These are phyloP conservation scores for Pestalotiopsis sp. DNA, from an alignment of 2,329 filamentous ascomycete species.

Conservation along the genomic window DNA sequence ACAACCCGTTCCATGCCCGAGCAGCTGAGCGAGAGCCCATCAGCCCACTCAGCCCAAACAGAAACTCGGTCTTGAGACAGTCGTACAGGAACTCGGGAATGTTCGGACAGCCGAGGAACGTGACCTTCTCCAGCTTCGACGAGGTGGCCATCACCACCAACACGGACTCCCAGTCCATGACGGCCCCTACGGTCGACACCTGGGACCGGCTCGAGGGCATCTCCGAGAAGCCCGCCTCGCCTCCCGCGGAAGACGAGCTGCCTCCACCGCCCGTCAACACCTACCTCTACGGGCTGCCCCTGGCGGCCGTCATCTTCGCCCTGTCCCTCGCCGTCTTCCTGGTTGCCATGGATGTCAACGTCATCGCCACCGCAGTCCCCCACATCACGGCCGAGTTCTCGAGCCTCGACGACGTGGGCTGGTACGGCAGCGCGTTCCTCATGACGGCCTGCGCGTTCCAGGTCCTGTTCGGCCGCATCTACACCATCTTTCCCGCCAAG, in stretches of 20 bases:
- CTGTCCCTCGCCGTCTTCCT: slow-evolving; percentile 12
- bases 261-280: neutral
- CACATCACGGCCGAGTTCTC: slow-evolving; percentile 11
- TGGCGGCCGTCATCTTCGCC: slow-evolving; percentile 8
- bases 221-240: neutral
- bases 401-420: slow-evolving; percentile 6
- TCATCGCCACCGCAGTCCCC: slow-evolving; percentile 22
- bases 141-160: slow-evolving; percentile 2
- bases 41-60: neutral
- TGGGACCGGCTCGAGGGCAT: neutral
- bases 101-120: neutral
- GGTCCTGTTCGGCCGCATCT: slow-evolving; percentile 5
- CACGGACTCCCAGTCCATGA: neutral
- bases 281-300: slow-evolving; percentile 8
- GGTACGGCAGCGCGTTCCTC: slow-evolving; percentile 8
- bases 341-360: slow-evolving; percentile 14
- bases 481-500: neutral
- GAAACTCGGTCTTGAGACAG: neutral
- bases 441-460: slow-evolving; percentile 6
- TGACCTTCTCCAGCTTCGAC: slow-evolving; percentile 4
- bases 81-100: neutral
- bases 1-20: neutral
- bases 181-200: neutral
- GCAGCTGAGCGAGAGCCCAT: neutral
- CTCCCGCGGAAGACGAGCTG: neutral